A percentile compares a stretch with the other conserved stretches of the same genome.
phyloP scores from a whole-genome alignment of 352 stramenopile species.

The Thalassiosira pacifica region DNA sequence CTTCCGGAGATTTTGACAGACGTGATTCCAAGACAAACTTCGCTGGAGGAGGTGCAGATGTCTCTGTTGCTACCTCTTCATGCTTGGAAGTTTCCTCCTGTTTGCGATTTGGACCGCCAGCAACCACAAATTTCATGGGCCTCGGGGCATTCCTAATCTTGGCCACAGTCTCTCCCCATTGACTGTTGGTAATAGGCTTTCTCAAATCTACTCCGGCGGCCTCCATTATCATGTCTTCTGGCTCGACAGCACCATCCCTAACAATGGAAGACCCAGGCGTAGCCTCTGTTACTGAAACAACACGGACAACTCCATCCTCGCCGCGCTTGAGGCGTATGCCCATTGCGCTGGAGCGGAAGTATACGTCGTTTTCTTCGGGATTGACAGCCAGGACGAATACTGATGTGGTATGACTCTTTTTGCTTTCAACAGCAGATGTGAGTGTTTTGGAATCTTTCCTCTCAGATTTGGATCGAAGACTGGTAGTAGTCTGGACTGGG shows the following conservation, averaged over 20 bases:
- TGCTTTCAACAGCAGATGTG: not conserved
- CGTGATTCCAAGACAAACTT: conserved; percentile 48
- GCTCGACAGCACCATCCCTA: conserved; percentile 72
- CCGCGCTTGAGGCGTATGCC: conserved; percentile 87
- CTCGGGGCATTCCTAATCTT: conserved; percentile 81
- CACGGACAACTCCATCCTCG: conserved; percentile 81
- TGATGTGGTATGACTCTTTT: conserved; percentile 1
- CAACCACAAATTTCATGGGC: conserved; percentile 79
- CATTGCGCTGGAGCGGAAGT: conserved; percentile 78
- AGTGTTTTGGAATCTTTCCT: conserved; percentile 6
- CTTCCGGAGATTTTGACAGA: conserved; percentile 42
- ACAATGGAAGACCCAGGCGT: conserved; percentile 70
- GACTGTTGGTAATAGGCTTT: conserved; percentile 82
- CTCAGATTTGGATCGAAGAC: conserved; percentile 38
- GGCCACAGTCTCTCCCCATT: conserved; percentile 83
- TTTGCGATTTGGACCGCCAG: conserved; percentile 38
- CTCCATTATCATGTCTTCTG: conserved; percentile 81
- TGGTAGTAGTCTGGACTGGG: not conserved
- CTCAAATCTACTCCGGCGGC: conserved; percentile 82
- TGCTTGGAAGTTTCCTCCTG: conserved; percentile 6
- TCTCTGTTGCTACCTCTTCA: not conserved
- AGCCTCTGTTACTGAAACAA: conserved; percentile 79
- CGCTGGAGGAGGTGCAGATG: conserved; percentile 14
- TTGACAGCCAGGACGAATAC: conserved; percentile 23
- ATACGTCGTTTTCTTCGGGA: conserved; percentile 60